Conservation (phyloP, 208 protist genomes). For the Trichomonas vaginalis region DNA sequence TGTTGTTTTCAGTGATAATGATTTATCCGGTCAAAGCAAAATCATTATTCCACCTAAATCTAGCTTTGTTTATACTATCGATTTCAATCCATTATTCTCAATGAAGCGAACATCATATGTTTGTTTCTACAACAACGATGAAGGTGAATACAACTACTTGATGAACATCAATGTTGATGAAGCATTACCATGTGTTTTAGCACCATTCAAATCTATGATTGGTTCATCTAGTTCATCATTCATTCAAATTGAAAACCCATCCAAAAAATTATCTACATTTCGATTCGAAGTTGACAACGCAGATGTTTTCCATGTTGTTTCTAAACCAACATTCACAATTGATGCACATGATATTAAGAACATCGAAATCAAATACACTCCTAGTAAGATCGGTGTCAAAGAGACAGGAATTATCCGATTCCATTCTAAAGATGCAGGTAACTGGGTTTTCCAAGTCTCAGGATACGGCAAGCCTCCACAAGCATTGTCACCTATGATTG, state of each 20-base stretch:
- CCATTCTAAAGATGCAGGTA: background rate
- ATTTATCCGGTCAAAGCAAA: background rate
- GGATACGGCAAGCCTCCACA: background rate
- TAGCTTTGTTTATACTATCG: background rate
- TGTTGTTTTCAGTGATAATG: background rate
- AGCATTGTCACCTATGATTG: background rate
- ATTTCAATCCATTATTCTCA: background rate
- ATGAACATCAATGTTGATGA: background rate
- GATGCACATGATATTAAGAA: background rate
- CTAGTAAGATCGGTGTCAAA: background rate
- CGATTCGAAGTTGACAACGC: background rate
- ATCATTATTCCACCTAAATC: background rate
- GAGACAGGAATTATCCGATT: background rate
- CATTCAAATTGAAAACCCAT: background rate
- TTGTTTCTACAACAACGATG: background rate
- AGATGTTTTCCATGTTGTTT: background rate
- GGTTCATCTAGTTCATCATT: background rate
- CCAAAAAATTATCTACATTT: background rate
- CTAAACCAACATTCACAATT: background rate
- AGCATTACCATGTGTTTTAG: background rate
- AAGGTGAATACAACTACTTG: background rate
- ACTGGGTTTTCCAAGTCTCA: background rate
- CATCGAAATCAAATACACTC: background rate
- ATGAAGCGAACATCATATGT: background rate
- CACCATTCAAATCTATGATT: background rate